These are phyloP conservation scores for Arthrobotrys pseudoclavata DNA, from an alignment of 2,329 filamentous ascomycete species.

Conservation along the genomic window DNA sequence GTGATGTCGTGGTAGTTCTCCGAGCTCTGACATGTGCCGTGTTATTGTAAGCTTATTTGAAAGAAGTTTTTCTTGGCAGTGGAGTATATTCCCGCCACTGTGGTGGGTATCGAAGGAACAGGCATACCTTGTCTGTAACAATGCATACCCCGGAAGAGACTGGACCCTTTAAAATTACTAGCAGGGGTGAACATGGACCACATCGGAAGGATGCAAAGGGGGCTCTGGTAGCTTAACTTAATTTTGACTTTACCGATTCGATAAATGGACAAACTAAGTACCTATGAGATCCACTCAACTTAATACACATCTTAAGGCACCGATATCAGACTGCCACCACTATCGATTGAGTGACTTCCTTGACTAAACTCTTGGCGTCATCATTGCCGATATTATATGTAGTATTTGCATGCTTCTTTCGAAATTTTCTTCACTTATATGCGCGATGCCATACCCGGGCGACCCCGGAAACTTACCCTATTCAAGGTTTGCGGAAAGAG, in stretches of 20 bases:
- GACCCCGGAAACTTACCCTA: too few relatives aligned
- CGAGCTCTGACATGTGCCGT: not conserved
- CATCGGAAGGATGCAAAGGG: not conserved
- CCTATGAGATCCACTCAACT: not conserved
- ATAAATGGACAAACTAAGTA: not conserved
- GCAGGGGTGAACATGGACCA: not conserved
- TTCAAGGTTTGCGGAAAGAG: not conserved
- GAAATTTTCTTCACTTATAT: not conserved
- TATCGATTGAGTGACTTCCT: not conserved
- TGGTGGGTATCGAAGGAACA: not conserved
- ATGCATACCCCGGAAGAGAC: slow-evolving; percentile 1
- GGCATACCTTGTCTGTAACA: slow-evolving; percentile 7
- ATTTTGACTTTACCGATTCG: slow-evolving; percentile 10
- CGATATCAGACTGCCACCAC: not conserved
- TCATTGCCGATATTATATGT: not conserved
- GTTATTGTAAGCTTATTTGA: slow-evolving; percentile 20
- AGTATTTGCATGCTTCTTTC: not conserved
- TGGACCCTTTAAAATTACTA: not conserved
- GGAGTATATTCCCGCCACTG: not conserved
- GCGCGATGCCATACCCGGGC: not conserved
- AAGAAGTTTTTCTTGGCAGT: slow-evolving; percentile 4
- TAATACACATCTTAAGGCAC: slow-evolving; percentile 5
- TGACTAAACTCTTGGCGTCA: not conserved
- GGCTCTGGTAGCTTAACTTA: not conserved
- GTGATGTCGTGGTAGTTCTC: slow-evolving; percentile 13